These are phyloP conservation scores for Penicillium sp. DNA, from an alignment of 2,329 filamentous ascomycete genomes.

Conservation along the genomic window DNA sequence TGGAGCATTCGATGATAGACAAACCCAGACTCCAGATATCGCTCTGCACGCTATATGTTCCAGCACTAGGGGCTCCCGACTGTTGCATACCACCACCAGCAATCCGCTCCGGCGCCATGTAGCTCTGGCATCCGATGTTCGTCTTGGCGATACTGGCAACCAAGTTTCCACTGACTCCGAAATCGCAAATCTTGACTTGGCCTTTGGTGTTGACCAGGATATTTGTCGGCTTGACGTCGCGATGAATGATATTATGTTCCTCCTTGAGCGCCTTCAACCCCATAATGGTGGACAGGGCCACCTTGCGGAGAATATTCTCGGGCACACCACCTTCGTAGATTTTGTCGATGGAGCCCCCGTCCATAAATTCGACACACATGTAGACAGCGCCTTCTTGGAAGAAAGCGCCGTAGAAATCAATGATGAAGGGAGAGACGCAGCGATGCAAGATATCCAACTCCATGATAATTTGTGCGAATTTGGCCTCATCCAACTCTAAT, in stretches of 20 bases:
- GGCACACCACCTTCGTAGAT: constrained; percentile 87
- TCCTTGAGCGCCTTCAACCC: constrained; percentile 92
- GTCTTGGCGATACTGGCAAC: constrained; percentile 98
- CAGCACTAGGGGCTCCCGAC: constrained; percentile 64
- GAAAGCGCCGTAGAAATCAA: constrained; percentile 98
- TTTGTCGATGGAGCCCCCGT: constrained; percentile 96
- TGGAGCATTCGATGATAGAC: constrained; percentile 91
- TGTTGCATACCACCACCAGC: constrained; percentile 76
- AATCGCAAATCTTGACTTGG: constrained; percentile 97
- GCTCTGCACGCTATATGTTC: constrained; percentile 95
- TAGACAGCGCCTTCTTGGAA: constrained; percentile 99
- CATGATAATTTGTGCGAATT: constrained; percentile 96
- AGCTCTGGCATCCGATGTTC: constrained; percentile 98
- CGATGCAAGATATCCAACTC: constrained; percentile 94
- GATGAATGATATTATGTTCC: constrained; percentile 97
- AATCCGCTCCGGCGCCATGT: constrained; percentile 97
- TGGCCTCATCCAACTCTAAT: constrained; percentile 90
- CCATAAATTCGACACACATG: constrained; percentile 99
- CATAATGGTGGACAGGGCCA: constrained; percentile 83
- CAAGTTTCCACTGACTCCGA: constrained; percentile 92
- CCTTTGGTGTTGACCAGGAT: constrained; percentile 86
- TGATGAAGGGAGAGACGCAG: constrained; percentile 91
- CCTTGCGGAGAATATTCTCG: constrained; percentile 81
- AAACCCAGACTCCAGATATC: constrained; percentile 96
- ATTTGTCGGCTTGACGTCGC: constrained; percentile 98